Conservation (phyloP, 805 yeast species). For the Wickerhamiella nectarea region DNA sequence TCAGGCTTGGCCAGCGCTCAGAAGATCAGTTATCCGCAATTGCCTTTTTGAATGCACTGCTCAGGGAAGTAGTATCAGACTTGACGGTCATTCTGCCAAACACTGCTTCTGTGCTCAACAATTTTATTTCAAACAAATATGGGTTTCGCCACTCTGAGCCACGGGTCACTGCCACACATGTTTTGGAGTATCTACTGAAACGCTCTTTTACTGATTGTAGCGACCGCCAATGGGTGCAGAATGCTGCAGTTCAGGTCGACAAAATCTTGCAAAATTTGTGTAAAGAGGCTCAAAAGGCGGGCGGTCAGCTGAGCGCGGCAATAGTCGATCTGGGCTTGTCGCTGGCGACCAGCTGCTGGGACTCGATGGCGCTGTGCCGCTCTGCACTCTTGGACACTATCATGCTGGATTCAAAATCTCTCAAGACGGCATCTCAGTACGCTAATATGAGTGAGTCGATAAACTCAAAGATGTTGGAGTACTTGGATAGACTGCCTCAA, state of each 20-base stretch:
- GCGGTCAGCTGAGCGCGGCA: not conserved
- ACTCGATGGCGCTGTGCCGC: slow-evolving; percentile 4
- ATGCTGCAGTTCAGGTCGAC: slow-evolving; percentile 4
- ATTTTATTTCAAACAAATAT: slow-evolving; percentile 10
- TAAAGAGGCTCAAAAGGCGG: not conserved
- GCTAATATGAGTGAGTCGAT: not conserved
- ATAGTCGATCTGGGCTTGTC: not conserved
- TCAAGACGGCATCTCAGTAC: not conserved
- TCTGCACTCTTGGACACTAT: not conserved
- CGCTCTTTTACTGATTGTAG: not conserved
- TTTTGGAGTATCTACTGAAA: slow-evolving; percentile 26
- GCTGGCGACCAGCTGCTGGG: slow-evolving; percentile 5
- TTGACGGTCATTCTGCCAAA: slow-evolving; percentile 17
- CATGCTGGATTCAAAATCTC: not conserved
- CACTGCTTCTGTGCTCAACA: slow-evolving; percentile 14
- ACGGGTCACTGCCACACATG: slow-evolving; percentile 62
- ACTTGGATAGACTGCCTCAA: slow-evolving; percentile 9
- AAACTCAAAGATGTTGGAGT: slow-evolving; percentile 1
- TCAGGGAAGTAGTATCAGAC: slow-evolving; percentile 13
- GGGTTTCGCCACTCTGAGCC: slow-evolving; percentile 36
- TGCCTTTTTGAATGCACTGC: not conserved
- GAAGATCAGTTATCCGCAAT: slow-evolving; percentile 1
- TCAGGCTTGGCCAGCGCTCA: not conserved
- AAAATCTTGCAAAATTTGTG: not conserved
- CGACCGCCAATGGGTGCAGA: not conserved